Conservation (phyloP, 1,284 basidiomycete species). For the Cronartium quercuum region DNA sequence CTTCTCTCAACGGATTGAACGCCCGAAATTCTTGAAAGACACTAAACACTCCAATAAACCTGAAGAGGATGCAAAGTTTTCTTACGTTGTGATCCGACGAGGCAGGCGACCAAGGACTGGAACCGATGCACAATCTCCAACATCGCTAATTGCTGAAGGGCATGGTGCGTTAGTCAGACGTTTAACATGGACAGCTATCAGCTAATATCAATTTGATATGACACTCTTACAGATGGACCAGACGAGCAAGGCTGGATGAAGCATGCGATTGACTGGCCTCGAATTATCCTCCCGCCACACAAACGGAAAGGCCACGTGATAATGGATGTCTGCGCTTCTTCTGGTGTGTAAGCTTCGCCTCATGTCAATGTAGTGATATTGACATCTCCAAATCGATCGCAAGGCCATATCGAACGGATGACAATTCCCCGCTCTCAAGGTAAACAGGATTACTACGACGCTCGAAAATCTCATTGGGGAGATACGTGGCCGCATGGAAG, state of each 20-base stretch:
- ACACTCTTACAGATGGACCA: no score
- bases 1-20: slow-evolving; percentile 78
- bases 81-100: slow-evolving; percentile 80
- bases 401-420: slow-evolving; percentile 81
- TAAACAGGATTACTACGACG: slow-evolving; percentile 89
- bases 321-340: slow-evolving; percentile 75
- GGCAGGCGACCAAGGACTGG: slow-evolving; percentile 59
- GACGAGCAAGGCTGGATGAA: no score
- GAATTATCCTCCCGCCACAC: slow-evolving; percentile 79
- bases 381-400: not conserved
- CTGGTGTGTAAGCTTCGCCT: slow-evolving; percentile 56
- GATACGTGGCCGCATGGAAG: slow-evolving; percentile 78
- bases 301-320: slow-evolving; percentile 90
- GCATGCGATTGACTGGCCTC: slow-evolving; percentile 61
- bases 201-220: no score
- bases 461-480: slow-evolving; percentile 85
- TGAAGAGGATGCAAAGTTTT: slow-evolving; percentile 79
- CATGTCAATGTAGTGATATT: not conserved
- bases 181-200: no score
- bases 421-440: slow-evolving; percentile 87
- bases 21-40: slow-evolving; percentile 72
- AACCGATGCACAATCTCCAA: no score
- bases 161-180: no score
- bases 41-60: slow-evolving; percentile 78
- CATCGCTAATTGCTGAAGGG: no score